Percentiles rank a stretch among this genome's conserved stretches.
These are phyloP conservation scores for Beta lomatogona DNA, from an alignment of 179 eudicot genomes.

Conservation along the genomic window DNA sequence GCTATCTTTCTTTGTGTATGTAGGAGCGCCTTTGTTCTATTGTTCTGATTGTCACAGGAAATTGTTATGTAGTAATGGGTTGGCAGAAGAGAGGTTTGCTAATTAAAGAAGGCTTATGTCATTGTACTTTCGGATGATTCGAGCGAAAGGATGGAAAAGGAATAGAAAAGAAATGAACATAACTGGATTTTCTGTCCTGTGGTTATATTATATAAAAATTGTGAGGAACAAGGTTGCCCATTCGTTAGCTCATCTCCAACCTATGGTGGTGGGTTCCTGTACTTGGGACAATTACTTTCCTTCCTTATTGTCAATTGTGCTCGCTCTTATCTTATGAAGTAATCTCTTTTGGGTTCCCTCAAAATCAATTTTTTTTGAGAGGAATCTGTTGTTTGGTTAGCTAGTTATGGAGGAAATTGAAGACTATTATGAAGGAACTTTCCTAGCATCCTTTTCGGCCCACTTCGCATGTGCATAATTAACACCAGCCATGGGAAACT, in stretches of 20 bases:
- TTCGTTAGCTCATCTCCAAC: too few species aligned
- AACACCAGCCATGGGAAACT: not conserved
- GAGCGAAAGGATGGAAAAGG: not conserved
- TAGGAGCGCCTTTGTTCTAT: not conserved
- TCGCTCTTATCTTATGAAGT: too few species aligned
- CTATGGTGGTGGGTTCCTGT: too few species aligned
- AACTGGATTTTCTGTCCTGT: not conserved
- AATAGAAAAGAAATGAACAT: not conserved
- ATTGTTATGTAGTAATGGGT: not conserved
- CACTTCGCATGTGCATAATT: constrained; percentile 8
- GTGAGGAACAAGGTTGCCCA: not conserved
- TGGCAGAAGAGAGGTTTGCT: not conserved
- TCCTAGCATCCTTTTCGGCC: not conserved
- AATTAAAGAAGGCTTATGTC: not conserved
- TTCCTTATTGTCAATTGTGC: too few species aligned
- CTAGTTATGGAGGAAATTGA: not conserved
- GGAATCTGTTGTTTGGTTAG: not conserved
- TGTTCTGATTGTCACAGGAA: not conserved
- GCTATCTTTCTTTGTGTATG: not conserved
- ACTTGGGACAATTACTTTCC: too few species aligned
- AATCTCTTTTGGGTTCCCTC: too few species aligned
- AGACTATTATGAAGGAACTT: not conserved
- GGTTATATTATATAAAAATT: not conserved
- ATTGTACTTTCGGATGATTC: not conserved
- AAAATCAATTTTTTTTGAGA: not conserved